Evolutionary conservation across 352 stramenopile species (phyloP), one percentile per base, ranked within the genome.

Genomic region (Thalassiosira mediterranea): DNA sequence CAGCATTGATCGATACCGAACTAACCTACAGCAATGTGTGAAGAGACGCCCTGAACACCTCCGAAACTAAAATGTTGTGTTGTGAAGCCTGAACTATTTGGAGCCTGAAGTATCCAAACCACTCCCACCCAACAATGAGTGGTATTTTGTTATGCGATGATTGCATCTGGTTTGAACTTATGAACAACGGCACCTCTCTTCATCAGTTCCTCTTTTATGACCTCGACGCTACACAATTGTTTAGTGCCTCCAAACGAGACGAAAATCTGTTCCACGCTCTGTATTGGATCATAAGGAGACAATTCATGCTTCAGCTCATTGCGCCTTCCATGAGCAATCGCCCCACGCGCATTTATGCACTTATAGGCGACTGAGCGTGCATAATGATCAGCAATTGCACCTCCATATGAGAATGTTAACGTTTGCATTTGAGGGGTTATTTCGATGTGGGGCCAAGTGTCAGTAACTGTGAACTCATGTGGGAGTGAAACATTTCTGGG

Each of bases 341-440:
- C 57, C 31, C 66, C 66, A 15, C 66, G 54, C 19, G 57, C 34
- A 62, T 76, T 68, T 10, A 76, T 76, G 47, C 66, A 76, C 31
- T 70, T 37, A 44, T 62, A 76, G 7, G 66, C 54, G 15, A 63
- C 61, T 15, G 17, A 10, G 53, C 31, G 37, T 21, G 53, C 23
- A 7, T 37, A 8, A 13, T 59, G 3, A 29, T 23, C 26, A 23
- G 15, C 15, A 8, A 15, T n/a, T 53, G 8, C 44, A 53, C 7
- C 44, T 53, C 15, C 7, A 23, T 7, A 19, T 53, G 8, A 53
- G 15, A 5, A 28, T 53, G 7, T 28, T 5, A n/a, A 53, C 5
- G 44, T 8, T 53, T 17, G 15, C 3, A 48, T 5, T n/a, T n/a
- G n/a, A n/a, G n/a, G n/a, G n/a, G n/a, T n/a, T n/a, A n/a, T n/a